These are phyloP conservation scores for Hygrocybe punicea DNA, from an alignment of 768 basidiomycete species.

Conservation along the genomic window DNA sequence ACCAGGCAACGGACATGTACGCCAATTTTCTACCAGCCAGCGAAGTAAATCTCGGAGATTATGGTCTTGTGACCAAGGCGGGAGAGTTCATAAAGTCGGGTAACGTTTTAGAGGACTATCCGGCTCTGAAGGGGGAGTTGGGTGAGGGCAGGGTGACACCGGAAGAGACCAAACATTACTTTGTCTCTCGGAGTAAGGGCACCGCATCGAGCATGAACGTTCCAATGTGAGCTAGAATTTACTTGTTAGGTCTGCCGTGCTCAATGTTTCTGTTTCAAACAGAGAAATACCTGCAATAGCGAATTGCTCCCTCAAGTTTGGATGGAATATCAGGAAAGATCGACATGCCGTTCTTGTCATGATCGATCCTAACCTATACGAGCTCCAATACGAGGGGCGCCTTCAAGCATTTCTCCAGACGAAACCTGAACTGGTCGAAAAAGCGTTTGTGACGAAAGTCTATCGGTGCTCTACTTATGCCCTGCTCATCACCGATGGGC, in stretches of 20 bases:
- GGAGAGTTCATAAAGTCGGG: slow-evolving; percentile 1
- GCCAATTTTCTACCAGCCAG: neutral
- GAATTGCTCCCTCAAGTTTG: neutral
- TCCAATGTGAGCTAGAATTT: neutral
- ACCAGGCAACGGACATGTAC: neutral
- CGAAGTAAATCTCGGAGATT: neutral
- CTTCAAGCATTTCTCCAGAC: neutral
- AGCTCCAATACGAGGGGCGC: neutral
- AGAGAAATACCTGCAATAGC: neutral
- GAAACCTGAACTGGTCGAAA: neutral
- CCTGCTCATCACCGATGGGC: neutral
- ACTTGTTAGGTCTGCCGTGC: neutral
- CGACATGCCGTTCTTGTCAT: neutral
- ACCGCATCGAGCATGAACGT: neutral
- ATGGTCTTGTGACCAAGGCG: slow-evolving; percentile 1
- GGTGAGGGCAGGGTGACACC: neutral
- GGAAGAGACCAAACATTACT: neutral
- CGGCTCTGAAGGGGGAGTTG: neutral
- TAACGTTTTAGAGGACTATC: slow-evolving; percentile 1
- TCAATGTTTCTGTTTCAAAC: too few relatives aligned
- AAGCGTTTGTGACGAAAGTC: slow-evolving; percentile 1
- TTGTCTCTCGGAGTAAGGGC: neutral
- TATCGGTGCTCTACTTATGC: neutral
- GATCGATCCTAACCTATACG: neutral
- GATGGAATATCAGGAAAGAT: slow-evolving; percentile 2